Base-by-base conservation (phyloP, 352 stramenopile species). In the Peronosclerospora sorghi region DNA sequence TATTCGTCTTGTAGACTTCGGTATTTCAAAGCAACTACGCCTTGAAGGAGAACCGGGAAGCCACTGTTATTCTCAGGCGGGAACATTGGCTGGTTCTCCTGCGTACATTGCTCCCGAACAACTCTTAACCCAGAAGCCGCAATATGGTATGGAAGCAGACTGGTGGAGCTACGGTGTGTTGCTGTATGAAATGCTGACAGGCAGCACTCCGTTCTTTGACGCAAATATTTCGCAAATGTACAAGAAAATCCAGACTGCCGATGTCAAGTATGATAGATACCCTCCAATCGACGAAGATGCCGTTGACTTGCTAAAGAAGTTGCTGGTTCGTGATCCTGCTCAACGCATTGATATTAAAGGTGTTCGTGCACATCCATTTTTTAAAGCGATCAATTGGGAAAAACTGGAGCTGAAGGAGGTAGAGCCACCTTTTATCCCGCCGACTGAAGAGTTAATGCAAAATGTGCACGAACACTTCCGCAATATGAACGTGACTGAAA, bases 91-190 rank as follows among this genome's bases (percentile, higher is more conserved):
- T 1, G 80, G 80, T 8, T 93, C 80, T 20, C 80, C 80, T 23
- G 80, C 77, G 15, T 93, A 93, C 50, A 93, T 90, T 52, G 77
- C 80, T 17, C 80, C 80, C 1, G 80, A 93, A 60, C 77, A 89
- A 24, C 38, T 93, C 18, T 52, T 85, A 29, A 86, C 77, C 14
- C 77, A 90, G 48, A 86, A 87, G 56, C 77, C 80, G 17, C 68
- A 84, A 54, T 93, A 94, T 54, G 78, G 77, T 27, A 86, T 86
- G 68, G 73, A 75, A 26, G 83, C 83, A 14, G 85, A 96, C 55
- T 96, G 84, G 84, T 96, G 84, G 84, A 93, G 81, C 45, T 88
- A 94, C 36, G 85, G 85, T 34, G 78, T 95, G 13, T 48, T 96
- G 13, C 37, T 96, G 14, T 96, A 91, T 41, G 85, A 96, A 55